phyloP scores from a whole-genome alignment of 176 grass and related monocot genomes.

The Avena sativa region DNA sequence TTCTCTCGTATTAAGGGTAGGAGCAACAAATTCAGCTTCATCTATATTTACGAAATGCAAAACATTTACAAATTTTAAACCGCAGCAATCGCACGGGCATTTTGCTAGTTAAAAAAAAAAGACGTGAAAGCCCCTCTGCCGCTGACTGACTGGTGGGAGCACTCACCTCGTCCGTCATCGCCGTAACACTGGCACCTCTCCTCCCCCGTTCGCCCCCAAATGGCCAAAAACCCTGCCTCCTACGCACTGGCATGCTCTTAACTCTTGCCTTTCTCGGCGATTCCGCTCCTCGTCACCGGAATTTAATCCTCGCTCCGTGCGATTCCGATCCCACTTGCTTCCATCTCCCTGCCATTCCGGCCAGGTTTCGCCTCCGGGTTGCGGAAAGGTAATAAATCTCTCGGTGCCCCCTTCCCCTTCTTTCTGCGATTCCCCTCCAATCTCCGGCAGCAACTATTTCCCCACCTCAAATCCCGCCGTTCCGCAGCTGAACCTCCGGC shows the following conservation, averaged over 20 bases:
- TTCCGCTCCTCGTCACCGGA: constrained; percentile 30
- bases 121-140: too few species aligned
- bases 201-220: constrained; percentile 13
- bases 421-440: background rate
- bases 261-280: constrained; percentile 34
- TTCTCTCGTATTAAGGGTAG: too few species aligned
- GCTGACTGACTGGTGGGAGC: background rate
- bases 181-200: background rate
- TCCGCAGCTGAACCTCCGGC: background rate
- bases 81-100: too few species aligned
- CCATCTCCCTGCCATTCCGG: background rate
- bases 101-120: too few species aligned
- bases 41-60: too few species aligned
- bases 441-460: background rate
- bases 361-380: background rate
- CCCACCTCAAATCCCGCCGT: background rate
- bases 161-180: background rate
- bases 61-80: too few species aligned
- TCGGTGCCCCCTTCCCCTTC: background rate
- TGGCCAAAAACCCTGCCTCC: constrained; percentile 34
- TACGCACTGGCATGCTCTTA: background rate
- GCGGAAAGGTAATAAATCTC: constrained; percentile 10
- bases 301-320: background rate
- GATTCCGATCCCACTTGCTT: background rate
- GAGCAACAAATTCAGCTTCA: too few species aligned